Percentiles rank a stretch among this genome's conserved stretches.
Conservation (phyloP, 495 filamentous ascomycete species). For the Pseudotulostoma volvatum region DNA sequence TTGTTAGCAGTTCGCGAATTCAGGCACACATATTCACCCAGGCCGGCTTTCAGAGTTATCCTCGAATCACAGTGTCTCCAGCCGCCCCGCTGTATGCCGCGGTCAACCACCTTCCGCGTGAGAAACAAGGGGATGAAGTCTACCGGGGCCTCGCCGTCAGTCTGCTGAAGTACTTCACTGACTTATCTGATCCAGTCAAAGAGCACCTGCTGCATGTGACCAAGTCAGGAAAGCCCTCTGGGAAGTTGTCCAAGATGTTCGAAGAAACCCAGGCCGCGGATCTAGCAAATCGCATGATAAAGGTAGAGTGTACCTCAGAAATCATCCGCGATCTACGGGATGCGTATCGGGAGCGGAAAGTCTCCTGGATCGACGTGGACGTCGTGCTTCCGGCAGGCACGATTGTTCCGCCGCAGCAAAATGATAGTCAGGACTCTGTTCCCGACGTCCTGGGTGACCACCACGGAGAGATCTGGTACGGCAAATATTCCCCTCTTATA, state of each 20-base stretch:
- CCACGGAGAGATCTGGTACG: constrained; percentile 30
- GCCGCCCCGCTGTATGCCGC: constrained; percentile 89
- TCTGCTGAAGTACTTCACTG: constrained; percentile 80
- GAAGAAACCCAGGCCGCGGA: constrained; percentile 86
- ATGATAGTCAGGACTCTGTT: constrained; percentile 32
- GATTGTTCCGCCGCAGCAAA: constrained; percentile 33
- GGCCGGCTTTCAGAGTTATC: constrained; percentile 73
- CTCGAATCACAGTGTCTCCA: constrained; percentile 79
- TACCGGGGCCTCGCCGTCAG: constrained; percentile 81
- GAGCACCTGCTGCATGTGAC: constrained; percentile 28
- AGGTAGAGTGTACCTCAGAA: constrained; percentile 55
- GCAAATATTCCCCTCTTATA: constrained; percentile 54
- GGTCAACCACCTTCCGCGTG: constrained; percentile 78
- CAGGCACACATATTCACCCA: constrained; percentile 83
- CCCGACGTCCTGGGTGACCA: constrained; percentile 39
- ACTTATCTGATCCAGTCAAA: constrained; percentile 64
- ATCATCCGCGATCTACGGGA: constrained; percentile 52
- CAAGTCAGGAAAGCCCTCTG: constrained; percentile 17
- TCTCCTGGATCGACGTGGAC: constrained; percentile 77
- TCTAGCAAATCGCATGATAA: constrained; percentile 65
- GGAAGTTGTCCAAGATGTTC: constrained; percentile 48
- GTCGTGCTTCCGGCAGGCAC: constrained; percentile 63
- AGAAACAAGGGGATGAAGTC: constrained; percentile 84
- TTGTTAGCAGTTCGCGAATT: constrained; percentile 74
- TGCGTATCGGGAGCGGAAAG: constrained; percentile 58